These are phyloP conservation scores for Millerozyma miso DNA, from an alignment of 805 yeast species.

Conservation along the genomic window DNA sequence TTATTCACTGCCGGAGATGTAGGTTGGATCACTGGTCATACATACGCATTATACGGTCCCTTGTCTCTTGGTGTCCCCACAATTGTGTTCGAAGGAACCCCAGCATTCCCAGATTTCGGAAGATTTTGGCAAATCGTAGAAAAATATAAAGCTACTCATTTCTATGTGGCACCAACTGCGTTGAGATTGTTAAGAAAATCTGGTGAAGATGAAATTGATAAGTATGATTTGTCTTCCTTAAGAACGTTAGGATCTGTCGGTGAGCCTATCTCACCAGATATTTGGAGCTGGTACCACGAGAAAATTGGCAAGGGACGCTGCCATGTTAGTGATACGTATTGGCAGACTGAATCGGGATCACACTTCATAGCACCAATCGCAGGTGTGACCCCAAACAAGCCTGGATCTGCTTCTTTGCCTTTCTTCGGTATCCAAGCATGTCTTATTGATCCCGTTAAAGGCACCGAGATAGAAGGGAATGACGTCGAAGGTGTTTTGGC, in stretches of 20 bases:
- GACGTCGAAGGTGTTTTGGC: conserved; percentile 82
- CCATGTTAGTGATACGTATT: conserved; percentile 77
- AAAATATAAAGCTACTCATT: conserved; percentile 67
- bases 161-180: conserved; percentile 84
- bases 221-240: conserved; percentile 58
- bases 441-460: conserved; percentile 70
- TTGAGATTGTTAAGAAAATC: conserved; percentile 71
- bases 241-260: conserved; percentile 80
- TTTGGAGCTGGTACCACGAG: conserved; percentile 83
- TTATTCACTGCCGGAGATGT: conserved; percentile 87
- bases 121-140: conserved; percentile 79
- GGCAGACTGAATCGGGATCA: conserved; percentile 88
- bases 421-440: conserved; percentile 76
- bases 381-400: conserved; percentile 72
- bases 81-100: conserved; percentile 81
- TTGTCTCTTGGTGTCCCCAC: conserved; percentile 72
- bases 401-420: conserved; percentile 83
- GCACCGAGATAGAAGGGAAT: conserved; percentile 62
- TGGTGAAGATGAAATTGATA: conserved; percentile 59
- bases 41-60: conserved; percentile 82
- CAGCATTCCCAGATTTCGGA: conserved; percentile 76
- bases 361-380: conserved; percentile 77
- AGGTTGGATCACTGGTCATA: conserved; percentile 90
- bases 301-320: conserved; percentile 66
- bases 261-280: conserved; percentile 81